Conservation (phyloP, 768 basidiomycete species). For the Cystofilobasidium capitatum region DNA sequence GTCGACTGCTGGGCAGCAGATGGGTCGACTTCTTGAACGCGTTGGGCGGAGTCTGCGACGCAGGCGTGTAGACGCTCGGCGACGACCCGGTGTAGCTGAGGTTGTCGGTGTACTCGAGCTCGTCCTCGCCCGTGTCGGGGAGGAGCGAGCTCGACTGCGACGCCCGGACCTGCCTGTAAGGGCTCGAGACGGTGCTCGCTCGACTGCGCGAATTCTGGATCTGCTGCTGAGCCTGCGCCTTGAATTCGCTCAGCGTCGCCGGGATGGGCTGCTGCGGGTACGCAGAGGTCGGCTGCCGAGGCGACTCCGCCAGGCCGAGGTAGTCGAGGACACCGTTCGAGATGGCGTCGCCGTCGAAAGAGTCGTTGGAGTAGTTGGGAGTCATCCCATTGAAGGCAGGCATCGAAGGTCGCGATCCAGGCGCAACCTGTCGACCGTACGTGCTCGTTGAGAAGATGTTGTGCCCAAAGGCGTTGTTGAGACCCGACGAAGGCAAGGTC, state of each 20-base stretch:
- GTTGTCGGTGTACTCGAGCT: conserved; percentile 46
- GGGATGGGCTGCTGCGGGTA: conserved; percentile 51
- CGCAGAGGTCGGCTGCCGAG: conserved; percentile 14
- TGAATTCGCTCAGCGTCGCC: conserved; percentile 77
- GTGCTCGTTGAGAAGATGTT: conserved; percentile 85
- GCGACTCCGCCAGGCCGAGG: conserved; percentile 73
- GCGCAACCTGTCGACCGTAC: conserved; percentile 60
- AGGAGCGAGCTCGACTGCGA: conserved; percentile 39
- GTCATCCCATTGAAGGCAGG: conserved; percentile 13
- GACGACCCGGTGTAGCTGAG: conserved; percentile 30
- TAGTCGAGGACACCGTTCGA: conserved; percentile 93
- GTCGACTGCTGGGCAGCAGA: conserved; percentile 29
- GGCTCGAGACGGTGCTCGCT: conserved; percentile 85
- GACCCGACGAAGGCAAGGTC: conserved; percentile 64
- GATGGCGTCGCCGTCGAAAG: conserved; percentile 60
- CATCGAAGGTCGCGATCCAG: not conserved
- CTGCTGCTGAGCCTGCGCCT: conserved; percentile 73
- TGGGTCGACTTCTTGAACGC: conserved; percentile 26
- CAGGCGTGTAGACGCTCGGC: not conserved
- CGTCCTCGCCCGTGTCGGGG: conserved; percentile 39
- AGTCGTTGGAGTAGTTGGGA: conserved; percentile 29
- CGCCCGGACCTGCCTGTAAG: conserved; percentile 50
- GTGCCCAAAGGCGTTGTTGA: conserved; percentile 73
- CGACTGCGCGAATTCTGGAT: conserved; percentile 65
- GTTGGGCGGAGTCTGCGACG: conserved; percentile 23